Percentiles rank a stretch among this genome's conserved stretches.
These are phyloP conservation scores for Fusarium sp. DNA, from an alignment of 2,329 filamentous ascomycete genomes.

Conservation along the genomic window DNA sequence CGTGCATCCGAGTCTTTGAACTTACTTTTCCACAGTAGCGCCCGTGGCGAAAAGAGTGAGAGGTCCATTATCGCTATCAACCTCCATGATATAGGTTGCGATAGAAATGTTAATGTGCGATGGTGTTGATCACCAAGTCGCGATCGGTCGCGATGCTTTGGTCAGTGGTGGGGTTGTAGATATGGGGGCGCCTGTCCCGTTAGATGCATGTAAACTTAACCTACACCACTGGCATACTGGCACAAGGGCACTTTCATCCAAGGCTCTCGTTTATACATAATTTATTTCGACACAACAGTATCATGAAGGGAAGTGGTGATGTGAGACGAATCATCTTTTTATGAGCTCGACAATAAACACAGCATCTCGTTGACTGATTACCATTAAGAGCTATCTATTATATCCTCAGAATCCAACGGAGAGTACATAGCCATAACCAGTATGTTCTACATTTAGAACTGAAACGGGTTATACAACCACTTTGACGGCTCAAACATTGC, in stretches of 20 bases:
- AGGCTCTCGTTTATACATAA: neutral
- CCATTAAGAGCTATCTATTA: neutral
- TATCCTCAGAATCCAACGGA: neutral
- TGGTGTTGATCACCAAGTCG: slow-evolving; percentile 18
- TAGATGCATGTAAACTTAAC: slow-evolving; percentile 40
- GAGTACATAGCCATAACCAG: neutral
- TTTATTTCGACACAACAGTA: neutral
- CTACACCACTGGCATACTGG: neutral
- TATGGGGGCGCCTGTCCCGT: slow-evolving; percentile 38
- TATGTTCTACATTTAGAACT: slow-evolving; percentile 8
- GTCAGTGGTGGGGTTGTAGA: slow-evolving; percentile 42
- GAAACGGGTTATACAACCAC: slow-evolving; percentile 62
- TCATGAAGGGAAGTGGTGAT: neutral
- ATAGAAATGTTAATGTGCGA: slow-evolving; percentile 14
- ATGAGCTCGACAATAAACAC: neutral
- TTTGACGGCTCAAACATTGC: slow-evolving; percentile 66
- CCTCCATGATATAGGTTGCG: slow-evolving; percentile 58
- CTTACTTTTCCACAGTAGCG: slow-evolving; percentile 65
- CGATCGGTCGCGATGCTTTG: slow-evolving; percentile 16
- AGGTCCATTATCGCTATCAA: slow-evolving; percentile 62
- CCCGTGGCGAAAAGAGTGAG: slow-evolving; percentile 61
- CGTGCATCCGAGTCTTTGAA: neutral
- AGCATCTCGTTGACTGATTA: neutral
- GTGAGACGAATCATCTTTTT: neutral
- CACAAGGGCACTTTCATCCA: neutral